Conservation (phyloP, 805 yeast species). For the Lipomyces japonicus region DNA sequence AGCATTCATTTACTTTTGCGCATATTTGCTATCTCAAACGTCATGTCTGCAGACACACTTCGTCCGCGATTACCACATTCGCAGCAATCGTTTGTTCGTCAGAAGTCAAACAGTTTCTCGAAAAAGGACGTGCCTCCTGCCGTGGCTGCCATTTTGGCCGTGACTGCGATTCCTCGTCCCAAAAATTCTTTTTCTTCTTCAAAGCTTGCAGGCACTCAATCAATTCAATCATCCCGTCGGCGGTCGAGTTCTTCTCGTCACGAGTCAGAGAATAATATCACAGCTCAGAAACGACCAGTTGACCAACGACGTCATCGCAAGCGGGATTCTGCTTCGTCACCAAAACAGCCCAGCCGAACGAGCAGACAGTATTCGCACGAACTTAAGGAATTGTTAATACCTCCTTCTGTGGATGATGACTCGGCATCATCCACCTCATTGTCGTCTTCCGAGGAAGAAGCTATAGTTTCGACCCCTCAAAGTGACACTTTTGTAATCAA, state of each 20-base stretch:
- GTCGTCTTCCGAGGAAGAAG: too few relatives aligned
- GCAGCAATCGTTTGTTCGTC: slow-evolving; percentile 4
- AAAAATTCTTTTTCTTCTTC: background rate
- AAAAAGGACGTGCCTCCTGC: slow-evolving; percentile 15
- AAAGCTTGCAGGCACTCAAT: slow-evolving; percentile 1
- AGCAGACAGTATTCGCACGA: slow-evolving; percentile 11
- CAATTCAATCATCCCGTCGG: too few relatives aligned
- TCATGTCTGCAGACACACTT: slow-evolving; percentile 17
- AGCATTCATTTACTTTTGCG: too few relatives aligned
- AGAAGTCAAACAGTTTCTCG: background rate
- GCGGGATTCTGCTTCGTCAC: slow-evolving; percentile 1
- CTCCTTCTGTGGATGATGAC: slow-evolving; percentile 24
- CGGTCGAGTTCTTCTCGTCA: background rate
- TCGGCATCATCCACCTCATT: background rate
- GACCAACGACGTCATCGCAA: background rate
- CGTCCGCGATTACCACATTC: background rate
- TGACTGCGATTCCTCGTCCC: slow-evolving; percentile 28
- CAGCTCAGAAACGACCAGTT: background rate
- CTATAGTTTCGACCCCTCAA: too few relatives aligned
- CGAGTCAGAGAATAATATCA: background rate
- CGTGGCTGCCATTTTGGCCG: slow-evolving; percentile 29
- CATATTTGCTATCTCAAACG: too few relatives aligned
- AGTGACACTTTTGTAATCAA: too few relatives aligned
- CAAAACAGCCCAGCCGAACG: background rate
- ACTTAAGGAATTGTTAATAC: slow-evolving; percentile 21